phyloP scores from a whole-genome alignment of 129 eudicot species.

The Solidago caesia region DNA sequence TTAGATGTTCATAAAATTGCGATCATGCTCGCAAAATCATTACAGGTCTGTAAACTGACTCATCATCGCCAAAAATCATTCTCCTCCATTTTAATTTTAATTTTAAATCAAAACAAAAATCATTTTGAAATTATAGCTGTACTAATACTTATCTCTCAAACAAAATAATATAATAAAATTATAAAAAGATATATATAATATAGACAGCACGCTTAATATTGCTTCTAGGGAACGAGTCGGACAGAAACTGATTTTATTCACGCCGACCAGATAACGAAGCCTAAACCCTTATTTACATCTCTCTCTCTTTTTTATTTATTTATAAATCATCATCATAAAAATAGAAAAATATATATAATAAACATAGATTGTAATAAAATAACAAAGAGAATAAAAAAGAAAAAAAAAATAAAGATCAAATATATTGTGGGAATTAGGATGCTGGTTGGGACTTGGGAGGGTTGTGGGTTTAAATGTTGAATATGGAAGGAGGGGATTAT shows the following conservation, averaged over 20 bases:
- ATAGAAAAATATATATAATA: too few relatives aligned
- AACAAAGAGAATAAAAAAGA: too few relatives aligned
- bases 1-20: constrained; percentile 62
- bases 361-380: too few relatives aligned
- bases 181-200: not conserved
- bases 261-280: constrained; percentile 62
- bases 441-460: too few relatives aligned
- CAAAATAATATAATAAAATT: not conserved
- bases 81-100: not conserved
- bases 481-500: too few relatives aligned
- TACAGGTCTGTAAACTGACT: constrained; percentile 60
- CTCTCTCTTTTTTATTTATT: too few relatives aligned
- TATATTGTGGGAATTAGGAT: too few relatives aligned
- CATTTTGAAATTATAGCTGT: constrained; percentile 29
- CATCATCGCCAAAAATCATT: constrained; percentile 40
- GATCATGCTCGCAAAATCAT: constrained; percentile 61
- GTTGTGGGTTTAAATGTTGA: too few relatives aligned
- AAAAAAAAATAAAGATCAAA: too few relatives aligned
- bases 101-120: not conserved
- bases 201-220: constrained; percentile 41
- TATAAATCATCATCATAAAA: too few relatives aligned
- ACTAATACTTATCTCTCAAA: constrained; percentile 8
- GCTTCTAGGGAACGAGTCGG: constrained; percentile 70
- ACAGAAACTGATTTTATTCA: constrained; percentile 34
- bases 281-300: not conserved